These are phyloP conservation scores for Trametes gibbosa DNA, from an alignment of 768 basidiomycete species.

Conservation along the genomic window DNA sequence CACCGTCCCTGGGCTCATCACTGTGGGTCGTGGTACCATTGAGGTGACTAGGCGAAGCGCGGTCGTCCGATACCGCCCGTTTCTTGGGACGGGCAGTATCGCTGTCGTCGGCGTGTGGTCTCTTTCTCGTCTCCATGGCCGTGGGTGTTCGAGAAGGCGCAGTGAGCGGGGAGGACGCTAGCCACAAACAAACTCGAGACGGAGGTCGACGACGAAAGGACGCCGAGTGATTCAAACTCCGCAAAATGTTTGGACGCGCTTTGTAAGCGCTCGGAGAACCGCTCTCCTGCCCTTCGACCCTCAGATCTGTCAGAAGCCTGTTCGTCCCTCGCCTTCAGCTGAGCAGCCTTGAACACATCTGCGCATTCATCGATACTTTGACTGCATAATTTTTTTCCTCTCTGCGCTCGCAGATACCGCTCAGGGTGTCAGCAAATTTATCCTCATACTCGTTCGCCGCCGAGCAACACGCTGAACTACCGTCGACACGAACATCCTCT, in stretches of 20 bases:
- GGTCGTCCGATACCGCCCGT: constrained; percentile 25
- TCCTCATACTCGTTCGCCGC: too few relatives aligned
- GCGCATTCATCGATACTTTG: too few relatives aligned
- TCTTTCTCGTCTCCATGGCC: constrained; percentile 28
- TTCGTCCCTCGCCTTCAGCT: not conserved
- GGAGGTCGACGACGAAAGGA: constrained; percentile 18
- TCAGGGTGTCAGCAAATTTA: too few relatives aligned
- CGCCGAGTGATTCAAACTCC: constrained; percentile 16
- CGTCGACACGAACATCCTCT: too few relatives aligned
- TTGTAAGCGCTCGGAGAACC: constrained; percentile 9
- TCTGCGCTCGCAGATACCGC: too few relatives aligned
- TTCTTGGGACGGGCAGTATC: constrained; percentile 28
- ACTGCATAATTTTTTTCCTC: too few relatives aligned
- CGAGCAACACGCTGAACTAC: too few relatives aligned
- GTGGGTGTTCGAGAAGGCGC: not conserved
- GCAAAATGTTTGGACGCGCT: constrained; percentile 16
- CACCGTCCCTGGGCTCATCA: constrained; percentile 30
- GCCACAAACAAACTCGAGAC: constrained; percentile 13
- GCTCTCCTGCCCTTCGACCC: not conserved
- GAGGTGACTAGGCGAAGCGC: constrained; percentile 24
- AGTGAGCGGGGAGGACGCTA: constrained; percentile 1
- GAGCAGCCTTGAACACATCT: not conserved
- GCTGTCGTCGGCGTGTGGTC: constrained; percentile 27
- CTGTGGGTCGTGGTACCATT: constrained; percentile 25
- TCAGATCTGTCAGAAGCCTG: too few relatives aligned